Evolutionary conservation across 305 asterid species (phyloP), one percentile per base, ranked within the genome.

Genomic region (Fraxinus sp.): DNA sequence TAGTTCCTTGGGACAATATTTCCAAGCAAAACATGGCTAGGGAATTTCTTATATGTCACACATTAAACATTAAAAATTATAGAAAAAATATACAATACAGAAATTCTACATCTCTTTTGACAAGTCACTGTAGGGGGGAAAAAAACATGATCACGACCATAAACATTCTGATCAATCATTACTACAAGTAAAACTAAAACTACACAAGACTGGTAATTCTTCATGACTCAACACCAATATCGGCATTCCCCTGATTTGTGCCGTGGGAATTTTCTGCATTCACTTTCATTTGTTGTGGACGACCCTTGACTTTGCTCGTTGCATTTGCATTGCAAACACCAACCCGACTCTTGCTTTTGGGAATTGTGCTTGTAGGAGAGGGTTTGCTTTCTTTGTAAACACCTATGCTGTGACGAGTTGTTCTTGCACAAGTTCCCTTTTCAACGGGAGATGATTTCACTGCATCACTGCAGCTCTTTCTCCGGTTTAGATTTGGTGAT

Each of bases 401-500:
- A 37, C 98, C 97, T 39, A 89, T 82, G 85, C 96, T 92, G 81
- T 88, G 93, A 44, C 90, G 93, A 57, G 87, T 35, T 82, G 82
- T 85, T 76, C 85, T 83, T 13, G 82, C 89, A 59, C 82, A 77
- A 64, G 26, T 76, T 81, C 78, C 89, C 77, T 85, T 88, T 28
- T 88, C 94, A 35, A 82, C 91, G 22, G 86, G 75, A 37, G 91
- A 86, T 76, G 90, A 30, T 73, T 84, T 85, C 30, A 75, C 82
- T 16, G 92, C 91, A 86, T 92, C 98, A 9, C 97, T 83, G 74
- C 91, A 91, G 81, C 98, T 95, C 90, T 91, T 95, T 86, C 98
- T 89, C 83, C 98, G 88, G 4, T 90, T 87, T 8, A 95, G 87
- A n/a, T 91, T 92, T 26, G 98, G 98, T 64, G 98, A 95, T 84